A percentile compares a stretch with the other conserved stretches of the same genome.
Evolutionary conservation across 129 eudicot species (phyloP).

Genomic region (Pittosporum tobira): DNA sequence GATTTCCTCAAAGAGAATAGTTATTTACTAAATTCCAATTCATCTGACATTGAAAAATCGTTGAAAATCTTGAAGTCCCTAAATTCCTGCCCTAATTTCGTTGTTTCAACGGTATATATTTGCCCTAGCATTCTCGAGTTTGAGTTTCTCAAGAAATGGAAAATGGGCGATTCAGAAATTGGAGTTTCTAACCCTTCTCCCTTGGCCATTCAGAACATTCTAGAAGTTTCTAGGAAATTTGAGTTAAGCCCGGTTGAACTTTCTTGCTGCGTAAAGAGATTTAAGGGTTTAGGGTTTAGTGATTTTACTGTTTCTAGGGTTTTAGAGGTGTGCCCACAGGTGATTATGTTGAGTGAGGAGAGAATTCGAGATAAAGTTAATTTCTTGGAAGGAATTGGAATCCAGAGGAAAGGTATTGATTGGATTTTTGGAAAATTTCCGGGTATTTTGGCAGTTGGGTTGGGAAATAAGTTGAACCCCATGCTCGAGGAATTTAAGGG

Average conservation of each 20-base stretch:
- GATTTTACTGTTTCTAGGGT: conserved; percentile 44
- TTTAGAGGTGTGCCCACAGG: conserved; percentile 49
- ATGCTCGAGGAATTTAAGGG: conserved; percentile 52
- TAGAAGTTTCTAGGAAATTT: conserved; percentile 50
- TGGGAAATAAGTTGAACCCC: conserved; percentile 52
- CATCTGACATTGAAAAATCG: conserved; percentile 35
- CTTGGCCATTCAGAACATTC: conserved; percentile 30
- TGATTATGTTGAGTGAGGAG: conserved; percentile 39
- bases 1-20: conserved; percentile 36
- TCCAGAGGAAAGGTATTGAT: conserved; percentile 36
- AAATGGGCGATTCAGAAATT: conserved; percentile 25
- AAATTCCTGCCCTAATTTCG: conserved; percentile 22
- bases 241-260: conserved; percentile 50
- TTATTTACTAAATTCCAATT: conserved; percentile 31
- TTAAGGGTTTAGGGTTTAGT: conserved; percentile 59
- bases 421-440: conserved; percentile 34
- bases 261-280: conserved; percentile 31
- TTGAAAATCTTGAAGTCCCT: conserved; percentile 44
- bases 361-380: conserved; percentile 28
- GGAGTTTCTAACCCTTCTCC: conserved; percentile 17
- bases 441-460: conserved; percentile 33
- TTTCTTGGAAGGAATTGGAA: conserved; percentile 46
- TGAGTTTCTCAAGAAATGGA: conserved; percentile 50
- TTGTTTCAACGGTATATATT: conserved; percentile 36
- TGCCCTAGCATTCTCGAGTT: conserved; percentile 59